phyloP scores from a whole-genome alignment of 805 yeast genomes.

The Saccharomyces cerevisiae region DNA sequence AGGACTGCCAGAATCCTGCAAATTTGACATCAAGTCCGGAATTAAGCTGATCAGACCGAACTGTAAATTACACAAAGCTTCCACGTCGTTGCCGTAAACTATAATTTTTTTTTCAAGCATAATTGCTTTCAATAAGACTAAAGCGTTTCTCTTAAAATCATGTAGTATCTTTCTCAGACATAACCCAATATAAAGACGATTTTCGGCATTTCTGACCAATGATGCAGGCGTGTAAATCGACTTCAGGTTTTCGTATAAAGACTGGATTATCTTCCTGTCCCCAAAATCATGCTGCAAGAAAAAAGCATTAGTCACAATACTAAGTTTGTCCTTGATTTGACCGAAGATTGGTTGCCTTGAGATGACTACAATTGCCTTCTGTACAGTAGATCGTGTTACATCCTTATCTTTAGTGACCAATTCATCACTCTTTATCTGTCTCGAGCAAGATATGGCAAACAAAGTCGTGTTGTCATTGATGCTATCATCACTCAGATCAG shows the following conservation, averaged over 20 bases:
- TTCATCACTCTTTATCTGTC: slow-evolving; percentile 64
- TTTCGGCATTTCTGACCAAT: slow-evolving; percentile 35
- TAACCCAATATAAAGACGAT: slow-evolving; percentile 65
- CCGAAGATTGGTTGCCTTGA: slow-evolving; percentile 79
- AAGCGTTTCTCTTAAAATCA: slow-evolving; percentile 47
- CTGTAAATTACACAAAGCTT: slow-evolving; percentile 71
- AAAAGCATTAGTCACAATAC: slow-evolving; percentile 80
- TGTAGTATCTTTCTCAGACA: slow-evolving; percentile 57
- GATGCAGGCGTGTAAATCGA: slow-evolving; percentile 31
- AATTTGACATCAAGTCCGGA: slow-evolving; percentile 66
- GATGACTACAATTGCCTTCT: slow-evolving; percentile 84
- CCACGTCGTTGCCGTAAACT: slow-evolving; percentile 74
- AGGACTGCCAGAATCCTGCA: slow-evolving; percentile 78
- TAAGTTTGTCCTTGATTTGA: slow-evolving; percentile 80
- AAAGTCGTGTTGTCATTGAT: slow-evolving; percentile 47
- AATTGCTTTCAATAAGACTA: slow-evolving; percentile 68
- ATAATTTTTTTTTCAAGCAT: slow-evolving; percentile 66
- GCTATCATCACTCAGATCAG: slow-evolving; percentile 31
- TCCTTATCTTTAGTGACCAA: slow-evolving; percentile 50
- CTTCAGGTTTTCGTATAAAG: slow-evolving; percentile 60
- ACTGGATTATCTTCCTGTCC: slow-evolving; percentile 59
- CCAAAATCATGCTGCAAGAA: slow-evolving; percentile 73
- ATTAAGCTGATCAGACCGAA: slow-evolving; percentile 75
- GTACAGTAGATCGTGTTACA: slow-evolving; percentile 79
- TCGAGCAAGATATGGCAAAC: slow-evolving; percentile 91